phyloP scores from a whole-genome alignment of 1,139 yeast species.

The Debaryomyces udenii region DNA sequence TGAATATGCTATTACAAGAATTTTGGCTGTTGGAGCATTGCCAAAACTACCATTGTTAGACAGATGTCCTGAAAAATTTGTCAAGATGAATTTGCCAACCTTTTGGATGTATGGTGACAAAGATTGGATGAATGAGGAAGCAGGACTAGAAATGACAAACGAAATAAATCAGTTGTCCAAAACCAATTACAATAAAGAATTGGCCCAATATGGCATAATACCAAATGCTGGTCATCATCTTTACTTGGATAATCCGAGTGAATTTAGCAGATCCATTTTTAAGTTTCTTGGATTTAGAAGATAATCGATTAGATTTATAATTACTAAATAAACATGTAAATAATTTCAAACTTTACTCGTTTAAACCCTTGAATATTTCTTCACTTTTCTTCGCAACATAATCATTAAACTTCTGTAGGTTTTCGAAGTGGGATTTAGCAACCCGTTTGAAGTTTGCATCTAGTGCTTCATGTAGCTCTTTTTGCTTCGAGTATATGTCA shows the following conservation, averaged over 20 bases:
- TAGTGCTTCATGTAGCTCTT: conserved; percentile 18
- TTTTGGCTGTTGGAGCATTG: conserved; percentile 43
- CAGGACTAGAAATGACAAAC: conserved; percentile 43
- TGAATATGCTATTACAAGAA: conserved; percentile 47
- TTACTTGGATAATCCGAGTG: conserved; percentile 68
- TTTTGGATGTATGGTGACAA: conserved; percentile 46
- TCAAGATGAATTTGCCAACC: conserved; percentile 43
- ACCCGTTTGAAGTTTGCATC: conserved; percentile 14
- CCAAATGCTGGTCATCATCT: conserved; percentile 75
- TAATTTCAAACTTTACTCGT: neutral
- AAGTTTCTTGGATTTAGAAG: conserved; percentile 36
- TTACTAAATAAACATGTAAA: conserved; percentile 1
- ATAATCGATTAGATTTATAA: conserved; percentile 2
- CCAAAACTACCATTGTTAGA: conserved; percentile 48
- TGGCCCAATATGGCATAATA: conserved; percentile 47
- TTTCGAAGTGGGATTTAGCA: conserved; percentile 13
- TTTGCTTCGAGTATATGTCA: conserved; percentile 10
- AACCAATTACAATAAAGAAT: conserved; percentile 16
- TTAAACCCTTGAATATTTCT: conserved; percentile 12
- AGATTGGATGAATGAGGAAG: conserved; percentile 52
- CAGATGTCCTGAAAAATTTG: conserved; percentile 43
- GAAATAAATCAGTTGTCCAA: conserved; percentile 41
- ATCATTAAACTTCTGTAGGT: conserved; percentile 13
- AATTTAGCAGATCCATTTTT: conserved; percentile 38
- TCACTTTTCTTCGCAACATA: conserved; percentile 14